Evolutionary conservation across 306 rosid species (phyloP).

Genomic region (Morella rubra): DNA sequence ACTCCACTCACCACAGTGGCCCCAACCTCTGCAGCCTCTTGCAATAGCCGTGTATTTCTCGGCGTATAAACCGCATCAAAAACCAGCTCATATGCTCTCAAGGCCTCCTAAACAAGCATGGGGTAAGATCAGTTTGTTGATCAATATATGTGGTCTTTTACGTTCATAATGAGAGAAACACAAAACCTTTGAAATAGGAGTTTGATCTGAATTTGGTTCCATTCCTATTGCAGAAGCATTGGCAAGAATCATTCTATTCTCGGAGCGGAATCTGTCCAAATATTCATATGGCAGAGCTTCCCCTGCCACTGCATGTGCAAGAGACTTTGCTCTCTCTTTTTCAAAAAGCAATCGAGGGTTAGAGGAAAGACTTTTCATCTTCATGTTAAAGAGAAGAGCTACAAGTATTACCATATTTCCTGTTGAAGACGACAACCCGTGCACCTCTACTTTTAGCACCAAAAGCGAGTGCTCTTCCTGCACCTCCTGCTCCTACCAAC

Average conservation of each 20-base stretch:
- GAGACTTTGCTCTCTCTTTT: constrained; percentile 46
- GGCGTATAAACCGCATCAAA: constrained; percentile 50
- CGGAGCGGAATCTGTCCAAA: constrained; percentile 33
- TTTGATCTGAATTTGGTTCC: constrained; percentile 45
- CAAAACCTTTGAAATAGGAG: constrained; percentile 43
- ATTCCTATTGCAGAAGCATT: constrained; percentile 53
- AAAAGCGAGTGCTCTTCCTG: constrained; percentile 52
- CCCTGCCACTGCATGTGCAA: constrained; percentile 42
- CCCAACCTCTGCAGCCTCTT: constrained; percentile 44
- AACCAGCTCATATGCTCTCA: constrained; percentile 40
- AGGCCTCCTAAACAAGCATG: constrained; percentile 31
- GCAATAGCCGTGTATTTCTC: constrained; percentile 39
- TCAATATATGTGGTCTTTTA: not conserved
- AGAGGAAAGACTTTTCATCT: not conserved
- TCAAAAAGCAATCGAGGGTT: constrained; percentile 19
- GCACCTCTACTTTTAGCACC: constrained; percentile 55
- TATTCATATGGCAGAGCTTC: constrained; percentile 38
- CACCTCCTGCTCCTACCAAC: constrained; percentile 54
- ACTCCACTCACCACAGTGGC: constrained; percentile 43
- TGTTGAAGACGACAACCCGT: constrained; percentile 40
- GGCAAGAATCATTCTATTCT: constrained; percentile 49
- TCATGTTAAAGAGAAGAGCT: not conserved
- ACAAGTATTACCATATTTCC: constrained; percentile 20
- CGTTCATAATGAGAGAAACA: not conserved
- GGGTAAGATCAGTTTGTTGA: not conserved